Base-by-base conservation (phyloP, 2,329 filamentous ascomycete genomes). In the Paramyrothecium sp. region DNA sequence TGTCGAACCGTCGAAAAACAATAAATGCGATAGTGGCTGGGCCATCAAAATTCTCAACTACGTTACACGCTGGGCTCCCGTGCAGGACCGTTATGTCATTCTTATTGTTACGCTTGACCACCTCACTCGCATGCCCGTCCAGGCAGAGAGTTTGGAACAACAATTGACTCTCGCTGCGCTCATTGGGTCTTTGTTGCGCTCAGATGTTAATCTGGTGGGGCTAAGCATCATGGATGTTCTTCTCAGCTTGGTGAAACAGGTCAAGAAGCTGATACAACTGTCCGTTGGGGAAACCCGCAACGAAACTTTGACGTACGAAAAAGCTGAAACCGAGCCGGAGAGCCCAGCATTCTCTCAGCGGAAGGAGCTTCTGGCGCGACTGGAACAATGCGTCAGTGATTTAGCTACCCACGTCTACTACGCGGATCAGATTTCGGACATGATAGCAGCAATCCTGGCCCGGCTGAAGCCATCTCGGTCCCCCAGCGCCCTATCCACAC, bases 361-460 rank as follows among this genome's bases (percentile, higher is more conserved):
- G 53, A 81, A 81, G 60, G 82, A 88, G 63, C 79, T 97, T 17
- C 76, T 97, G 26, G 73, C 79, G 34, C 84, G 88, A 33, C 81
- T 98, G 17, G 89, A 95, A 70, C 82, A 85, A 63, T 96, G 91
- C 73, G 92, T 97, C 60, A 92, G 92, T n/a, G 87, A 93, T 69
- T 79, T 99, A 26, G 92, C 93, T 2, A 97, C 91, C 1, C 95
- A 99, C 69, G 88, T 97, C 33, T 99, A 99, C 77, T 99, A 99
- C 71, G 91, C 91, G 2, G 94, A 98, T 65, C 95, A 99, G 73
- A 91, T 98, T 56, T 88, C 90, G 2, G 95, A 99, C 73, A 97
- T 98, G 92, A 87, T 97, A 54, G 84, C 87, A 20, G 87, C 91
- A 1, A 88, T 98, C 49, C 77, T 98, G 17, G 77, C 84, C 30